Evolutionary conservation across 345 rosid genomes (phyloP), one percentile per base, ranked within the genome.

Genomic region (Pugionium dolabratum): DNA sequence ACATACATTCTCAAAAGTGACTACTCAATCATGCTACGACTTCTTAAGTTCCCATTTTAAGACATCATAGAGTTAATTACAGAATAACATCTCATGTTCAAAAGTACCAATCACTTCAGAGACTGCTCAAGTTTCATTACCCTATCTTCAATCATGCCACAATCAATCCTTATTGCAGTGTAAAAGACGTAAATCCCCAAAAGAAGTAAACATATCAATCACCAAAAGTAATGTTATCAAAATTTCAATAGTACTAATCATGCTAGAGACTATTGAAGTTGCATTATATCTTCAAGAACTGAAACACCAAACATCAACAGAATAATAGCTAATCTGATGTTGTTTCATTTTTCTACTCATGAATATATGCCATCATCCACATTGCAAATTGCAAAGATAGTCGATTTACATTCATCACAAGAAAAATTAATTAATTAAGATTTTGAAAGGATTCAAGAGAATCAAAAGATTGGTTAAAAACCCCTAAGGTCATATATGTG

Each of bases 341-440:
- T 18, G 18, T 33, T 5, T 5, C 4, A 33, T 33, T 33, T 5
- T 33, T 33, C 4, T 33, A 3, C 3, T 33, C 36, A 33, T 18
- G 18, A 18, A 18, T 18, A 33, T 33, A 33, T 33, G 3, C 5
- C 36, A 33, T 35, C 41, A 54, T 54, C 59, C 42, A 54, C 0
- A 54, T 34, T 2, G 29, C 5, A 33, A 36, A 18, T 18, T 18
- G 18, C 18, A 34, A 33, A 2, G 43, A 34, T 34, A 54, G 42
- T 55, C 61, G 32, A 36, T 56, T 37, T 56, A 56, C 61, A 56
- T 25, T 6, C 31, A 4, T 53, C 39, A 34, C 7, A 31, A 53
- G 58, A 33, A 52, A 52, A 32, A 4, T 18, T 18, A 18, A 18
- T 0, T 33, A 33, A 33, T 3, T 2, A 33, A 33, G 36, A 33